Evolutionary conservation across 1,284 basidiomycete genomes (phyloP), one percentile per base, ranked within the genome.

Genomic region (Cystobasidium slooffiae): DNA sequence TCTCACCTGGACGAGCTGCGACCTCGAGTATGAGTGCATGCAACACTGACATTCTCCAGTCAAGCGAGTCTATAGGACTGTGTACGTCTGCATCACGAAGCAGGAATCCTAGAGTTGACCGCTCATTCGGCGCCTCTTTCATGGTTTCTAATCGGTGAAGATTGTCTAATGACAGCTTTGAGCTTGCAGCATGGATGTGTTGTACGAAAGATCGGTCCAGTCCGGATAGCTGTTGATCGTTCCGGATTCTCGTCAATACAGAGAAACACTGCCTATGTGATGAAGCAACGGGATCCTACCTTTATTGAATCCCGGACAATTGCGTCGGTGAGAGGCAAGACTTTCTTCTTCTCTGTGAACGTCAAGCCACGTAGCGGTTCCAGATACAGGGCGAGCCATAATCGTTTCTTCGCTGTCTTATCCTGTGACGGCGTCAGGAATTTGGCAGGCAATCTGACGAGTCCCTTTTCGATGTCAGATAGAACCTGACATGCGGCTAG

Each of bases 271-370:
- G 44, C 18, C n/a, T 5, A 6, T 37, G 8, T 31, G n/a, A n/a
- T 46, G 20, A 43, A 8, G 49, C 5, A 59, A 70, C 56, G 73
- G 43, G 46, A 72, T 63, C 14, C 46, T 72, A 85, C 85, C 80
- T 93, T 96, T 75, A 96, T 82, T 7, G 90, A 90, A 69, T 95
- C 91, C 52, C 90, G 86, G 52, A 96, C 87, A 44, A 90, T 88
- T n/a, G 87, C 87, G 66, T 91, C 88, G 0, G 89, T 85, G 0
- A 88, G 87, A 3, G 86, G 84, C 1, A 86, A 83, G 0, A 81
- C 79, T 79, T 88, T 91, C 80, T 92, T 93, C 79, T 85, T 86
- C 72, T 90, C 88, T 31, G 79, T 80, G 79, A 90, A 91, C 1
- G 84, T 87, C 39, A 89, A 81, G 5, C 83, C 84, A 20, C 84